These are phyloP conservation scores for Haplosporangium sp. DNA, from an alignment of 371 early-diverging fungal species.

Conservation along the genomic window DNA sequence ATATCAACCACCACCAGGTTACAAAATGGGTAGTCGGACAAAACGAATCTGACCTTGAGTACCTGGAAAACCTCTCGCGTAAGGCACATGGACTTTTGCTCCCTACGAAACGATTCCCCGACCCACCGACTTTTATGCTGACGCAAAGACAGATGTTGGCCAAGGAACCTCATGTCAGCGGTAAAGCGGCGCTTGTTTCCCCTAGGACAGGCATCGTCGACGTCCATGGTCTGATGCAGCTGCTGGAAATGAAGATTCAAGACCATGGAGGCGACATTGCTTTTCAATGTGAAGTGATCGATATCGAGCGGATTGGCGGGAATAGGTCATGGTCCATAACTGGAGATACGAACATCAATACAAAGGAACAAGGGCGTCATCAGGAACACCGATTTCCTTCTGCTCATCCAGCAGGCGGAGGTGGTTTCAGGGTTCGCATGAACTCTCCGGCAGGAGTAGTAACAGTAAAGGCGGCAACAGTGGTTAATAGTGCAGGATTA, in stretches of 20 bases:
- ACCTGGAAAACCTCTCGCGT: slow-evolving; percentile 67
- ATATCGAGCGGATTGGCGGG: slow-evolving; percentile 46
- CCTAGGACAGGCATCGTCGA: slow-evolving; percentile 89
- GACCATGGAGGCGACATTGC: slow-evolving; percentile 66
- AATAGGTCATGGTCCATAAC: not conserved
- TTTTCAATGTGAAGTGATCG: slow-evolving; percentile 60
- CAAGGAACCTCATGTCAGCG: slow-evolving; percentile 73
- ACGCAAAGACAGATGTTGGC: slow-evolving; percentile 51
- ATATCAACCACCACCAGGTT: slow-evolving; percentile 62
- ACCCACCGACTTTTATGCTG: slow-evolving; percentile 65
- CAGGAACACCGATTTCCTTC: too few relatives aligned
- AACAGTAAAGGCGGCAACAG: slow-evolving; percentile 63
- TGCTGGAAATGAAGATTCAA: slow-evolving; percentile 60
- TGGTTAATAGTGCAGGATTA: slow-evolving; percentile 88
- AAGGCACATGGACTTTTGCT: slow-evolving; percentile 63
- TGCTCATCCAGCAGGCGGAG: not conserved
- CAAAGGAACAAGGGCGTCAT: too few relatives aligned
- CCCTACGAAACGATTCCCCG: slow-evolving; percentile 36
- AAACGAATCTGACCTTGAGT: slow-evolving; percentile 60
- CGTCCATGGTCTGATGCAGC: slow-evolving; percentile 75
- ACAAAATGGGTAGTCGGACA: slow-evolving; percentile 91
- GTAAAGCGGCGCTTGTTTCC: slow-evolving; percentile 68
- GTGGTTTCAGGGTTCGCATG: slow-evolving; percentile 54
- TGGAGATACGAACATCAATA: not conserved
- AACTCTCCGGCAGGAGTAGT: slow-evolving; percentile 57